Evolutionary conservation across 257 asterid species (phyloP), one percentile per base, ranked within the genome.

Genomic region (Lavandula angustifolia): DNA sequence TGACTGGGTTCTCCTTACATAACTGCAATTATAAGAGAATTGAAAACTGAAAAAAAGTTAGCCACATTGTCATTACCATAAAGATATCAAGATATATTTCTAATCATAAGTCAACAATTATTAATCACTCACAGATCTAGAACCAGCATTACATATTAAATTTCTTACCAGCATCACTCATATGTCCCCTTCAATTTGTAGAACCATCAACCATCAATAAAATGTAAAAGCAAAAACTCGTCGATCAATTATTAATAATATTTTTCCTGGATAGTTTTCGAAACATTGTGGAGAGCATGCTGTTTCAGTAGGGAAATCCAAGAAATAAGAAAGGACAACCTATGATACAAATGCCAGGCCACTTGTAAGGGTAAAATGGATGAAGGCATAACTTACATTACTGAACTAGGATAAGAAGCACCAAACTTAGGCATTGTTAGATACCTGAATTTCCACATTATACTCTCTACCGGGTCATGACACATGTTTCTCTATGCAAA

Each of bases 1-100:
- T 48, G 68, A 31, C 37, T 37, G 83, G 85, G 50, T 87, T 84
- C 84, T 87, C 97, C 89, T 82, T 90, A 10, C 96, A 78, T 47
- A 90, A 79, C 99, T 94, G 68, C 48, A 32, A 80, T 62, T 70
- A 1, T 22, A 49, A 67, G 60, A 13, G 29, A 67, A 74, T 50
- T 12, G 17, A 71, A 59, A 67, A 70, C 47, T n/a, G 7, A 53
- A 58, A 0, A 34, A 22, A 53, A 5, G 60, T 75, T 29, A 79
- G 54, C 44, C 12, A 65, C 69, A 54, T n/a, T 53, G 35, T 17
- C 41, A 54, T 31, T 18, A 14, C 18, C 74, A 64, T 52, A 57
- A 49, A 54, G 31, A 46, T 50, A 60, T 64, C 53, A 66, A 46
- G 3, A 13, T 10, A 50, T 47, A 12, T n/a, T 32, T 40, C 66